Evolutionary conservation across 1,139 yeast genomes (phyloP).

Genomic region (Debaryomycetaceae sp.): DNA sequence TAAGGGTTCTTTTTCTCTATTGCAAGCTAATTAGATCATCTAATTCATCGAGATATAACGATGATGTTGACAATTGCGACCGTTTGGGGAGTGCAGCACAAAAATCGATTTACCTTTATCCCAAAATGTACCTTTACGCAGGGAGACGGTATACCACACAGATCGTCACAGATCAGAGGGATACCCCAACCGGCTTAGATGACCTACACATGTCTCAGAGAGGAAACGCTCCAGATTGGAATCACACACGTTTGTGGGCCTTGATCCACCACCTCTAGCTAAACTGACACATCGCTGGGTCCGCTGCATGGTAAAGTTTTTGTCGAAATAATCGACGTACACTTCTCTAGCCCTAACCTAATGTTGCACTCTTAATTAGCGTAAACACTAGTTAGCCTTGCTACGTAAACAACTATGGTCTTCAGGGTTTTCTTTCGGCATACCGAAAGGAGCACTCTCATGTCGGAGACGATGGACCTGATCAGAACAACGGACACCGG

Average conservation of each 20-base stretch:
- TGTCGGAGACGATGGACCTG: too few species aligned
- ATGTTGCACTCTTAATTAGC: background rate
- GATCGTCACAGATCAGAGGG: background rate
- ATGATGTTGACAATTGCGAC: background rate
- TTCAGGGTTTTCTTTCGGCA: too few species aligned
- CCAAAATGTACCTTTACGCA: background rate
- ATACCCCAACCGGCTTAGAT: too few species aligned
- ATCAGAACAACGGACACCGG: too few species aligned
- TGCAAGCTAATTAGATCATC: background rate
- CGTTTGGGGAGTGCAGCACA: background rate
- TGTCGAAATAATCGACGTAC: background rate
- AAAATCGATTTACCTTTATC: background rate
- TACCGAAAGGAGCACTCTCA: too few species aligned
- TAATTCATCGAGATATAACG: background rate
- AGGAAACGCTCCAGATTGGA: too few species aligned
- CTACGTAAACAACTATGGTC: background rate
- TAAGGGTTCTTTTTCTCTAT: background rate
- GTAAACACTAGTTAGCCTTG: background rate
- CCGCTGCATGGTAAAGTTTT: background rate
- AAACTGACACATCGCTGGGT: too few species aligned
- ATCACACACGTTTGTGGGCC: too few species aligned
- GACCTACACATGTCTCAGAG: too few species aligned
- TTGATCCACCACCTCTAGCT: too few species aligned
- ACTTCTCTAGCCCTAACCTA: background rate
- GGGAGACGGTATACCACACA: background rate